These are phyloP conservation scores for Fragilariopsis cylindrus DNA, from an alignment of 108 stramenopile species.

Conservation along the genomic window DNA sequence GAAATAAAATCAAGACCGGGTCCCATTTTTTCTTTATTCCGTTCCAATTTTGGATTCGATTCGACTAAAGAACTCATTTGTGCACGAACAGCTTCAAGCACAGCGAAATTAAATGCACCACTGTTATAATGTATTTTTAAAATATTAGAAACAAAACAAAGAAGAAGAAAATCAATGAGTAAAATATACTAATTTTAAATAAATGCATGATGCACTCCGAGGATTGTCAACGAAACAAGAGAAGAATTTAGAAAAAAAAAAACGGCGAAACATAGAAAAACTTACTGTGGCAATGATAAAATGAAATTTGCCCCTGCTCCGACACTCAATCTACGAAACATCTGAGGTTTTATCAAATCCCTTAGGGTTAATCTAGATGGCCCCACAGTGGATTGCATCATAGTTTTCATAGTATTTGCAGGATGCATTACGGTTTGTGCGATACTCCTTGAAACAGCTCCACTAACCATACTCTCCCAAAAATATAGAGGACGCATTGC, in stretches of 20 bases:
- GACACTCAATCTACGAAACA: constrained; percentile 68
- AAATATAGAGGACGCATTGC: constrained; percentile 46
- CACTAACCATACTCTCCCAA: constrained; percentile 91
- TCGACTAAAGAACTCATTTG: constrained; percentile 60
- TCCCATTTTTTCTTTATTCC: constrained; percentile 51
- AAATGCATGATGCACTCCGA: too few relatives aligned
- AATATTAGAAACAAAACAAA: too few relatives aligned
- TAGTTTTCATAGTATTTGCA: constrained; percentile 94
- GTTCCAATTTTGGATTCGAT: constrained; percentile 40
- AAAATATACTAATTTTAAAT: too few relatives aligned
- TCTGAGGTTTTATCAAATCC: constrained; percentile 51
- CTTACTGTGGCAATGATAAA: constrained; percentile 83
- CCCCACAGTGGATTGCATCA: constrained; percentile 78
- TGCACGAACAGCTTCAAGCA: constrained; percentile 83
- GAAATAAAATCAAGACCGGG: constrained; percentile 92
- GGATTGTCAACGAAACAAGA: too few relatives aligned
- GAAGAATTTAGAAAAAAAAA: too few relatives aligned
- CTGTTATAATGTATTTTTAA: too few relatives aligned
- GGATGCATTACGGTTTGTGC: constrained; percentile 94
- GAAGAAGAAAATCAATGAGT: too few relatives aligned
- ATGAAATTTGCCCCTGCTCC: constrained; percentile 96
- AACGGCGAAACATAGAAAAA: too few relatives aligned
- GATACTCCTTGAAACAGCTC: constrained; percentile 78
- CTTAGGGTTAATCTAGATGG: constrained; percentile 43
- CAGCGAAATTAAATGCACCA: constrained; percentile 96